Evolutionary conservation across 2,329 filamentous ascomycete species (phyloP).

Genomic region (Plectosphaerella cucumerina): DNA sequence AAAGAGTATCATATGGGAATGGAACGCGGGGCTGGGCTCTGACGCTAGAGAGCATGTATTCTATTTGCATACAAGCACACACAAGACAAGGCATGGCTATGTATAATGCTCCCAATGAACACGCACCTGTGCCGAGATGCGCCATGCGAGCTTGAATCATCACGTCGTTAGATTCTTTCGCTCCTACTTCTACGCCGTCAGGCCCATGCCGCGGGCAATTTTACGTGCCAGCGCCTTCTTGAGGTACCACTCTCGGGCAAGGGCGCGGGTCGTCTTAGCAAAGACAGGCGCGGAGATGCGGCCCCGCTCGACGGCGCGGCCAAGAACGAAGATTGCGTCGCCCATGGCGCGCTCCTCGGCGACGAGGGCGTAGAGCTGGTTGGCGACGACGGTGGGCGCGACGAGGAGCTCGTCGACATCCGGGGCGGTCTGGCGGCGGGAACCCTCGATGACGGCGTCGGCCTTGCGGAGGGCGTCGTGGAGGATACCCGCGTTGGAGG

Average conservation of each 20-base stretch:
- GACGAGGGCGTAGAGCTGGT: slow-evolving; percentile 84
- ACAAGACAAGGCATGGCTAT: too few relatives aligned
- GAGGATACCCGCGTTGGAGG: slow-evolving; percentile 74
- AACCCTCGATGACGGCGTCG: slow-evolving; percentile 70
- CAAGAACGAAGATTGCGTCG: slow-evolving; percentile 81
- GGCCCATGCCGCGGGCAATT: slow-evolving; percentile 72
- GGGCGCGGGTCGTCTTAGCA: slow-evolving; percentile 68
- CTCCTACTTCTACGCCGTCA: slow-evolving; percentile 25
- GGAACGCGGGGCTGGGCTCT: too few relatives aligned
- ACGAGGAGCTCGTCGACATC: slow-evolving; percentile 87
- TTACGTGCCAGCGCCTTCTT: slow-evolving; percentile 79
- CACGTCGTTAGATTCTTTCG: background rate
- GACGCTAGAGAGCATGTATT: too few relatives aligned
- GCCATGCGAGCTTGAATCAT: background rate
- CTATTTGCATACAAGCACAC: too few relatives aligned
- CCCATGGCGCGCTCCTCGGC: slow-evolving; percentile 84
- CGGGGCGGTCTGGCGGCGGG: slow-evolving; percentile 64
- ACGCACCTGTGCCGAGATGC: too few relatives aligned
- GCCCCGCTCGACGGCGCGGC: slow-evolving; percentile 69
- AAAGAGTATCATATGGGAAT: too few relatives aligned
- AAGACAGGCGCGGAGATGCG: slow-evolving; percentile 69
- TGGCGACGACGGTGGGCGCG: slow-evolving; percentile 88
- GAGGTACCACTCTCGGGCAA: slow-evolving; percentile 77
- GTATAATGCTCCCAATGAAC: too few relatives aligned
- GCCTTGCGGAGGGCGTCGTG: slow-evolving; percentile 74